These are phyloP conservation scores for Zygosaccharomyces gambellarensis DNA, from an alignment of 805 yeast genomes.

Conservation along the genomic window DNA sequence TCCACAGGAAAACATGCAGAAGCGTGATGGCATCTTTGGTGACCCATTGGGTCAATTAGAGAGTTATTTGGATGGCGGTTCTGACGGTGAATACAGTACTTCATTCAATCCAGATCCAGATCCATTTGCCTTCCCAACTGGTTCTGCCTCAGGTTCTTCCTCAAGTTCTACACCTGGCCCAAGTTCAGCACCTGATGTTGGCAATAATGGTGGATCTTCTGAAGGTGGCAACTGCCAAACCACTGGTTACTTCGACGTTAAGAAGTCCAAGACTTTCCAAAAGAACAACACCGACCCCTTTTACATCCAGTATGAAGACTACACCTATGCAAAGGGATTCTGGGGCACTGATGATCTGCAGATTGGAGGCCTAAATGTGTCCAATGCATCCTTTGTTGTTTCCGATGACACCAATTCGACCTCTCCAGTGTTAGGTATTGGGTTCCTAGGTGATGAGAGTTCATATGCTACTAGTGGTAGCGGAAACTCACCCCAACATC, in stretches of 20 bases:
- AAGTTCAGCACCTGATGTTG: background rate
- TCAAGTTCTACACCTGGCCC: conserved; percentile 4
- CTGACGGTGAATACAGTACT: background rate
- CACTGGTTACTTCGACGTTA: conserved; percentile 32
- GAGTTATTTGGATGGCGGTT: background rate
- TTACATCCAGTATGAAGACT: conserved; percentile 48
- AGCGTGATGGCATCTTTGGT: background rate
- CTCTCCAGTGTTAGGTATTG: conserved; percentile 69
- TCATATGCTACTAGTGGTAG: conserved; percentile 59
- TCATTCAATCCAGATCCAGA: background rate
- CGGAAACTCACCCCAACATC: conserved; percentile 15
- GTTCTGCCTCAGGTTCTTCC: conserved; percentile 4
- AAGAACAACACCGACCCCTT: conserved; percentile 34
- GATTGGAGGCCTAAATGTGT: conserved; percentile 47
- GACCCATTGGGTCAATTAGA: background rate
- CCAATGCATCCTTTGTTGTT: conserved; percentile 63
- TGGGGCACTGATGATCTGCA: conserved; percentile 52
- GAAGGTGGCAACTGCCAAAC: background rate
- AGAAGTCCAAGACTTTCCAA: conserved; percentile 20
- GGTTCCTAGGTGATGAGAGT: conserved; percentile 62
- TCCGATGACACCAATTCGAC: conserved; percentile 60
- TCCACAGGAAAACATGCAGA: conserved; percentile 4
- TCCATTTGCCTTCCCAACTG: background rate
- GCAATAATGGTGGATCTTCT: background rate
- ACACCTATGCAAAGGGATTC: conserved; percentile 39